phyloP scores from a whole-genome alignment of 1,139 yeast species.

The Yamadazyma sp. region DNA sequence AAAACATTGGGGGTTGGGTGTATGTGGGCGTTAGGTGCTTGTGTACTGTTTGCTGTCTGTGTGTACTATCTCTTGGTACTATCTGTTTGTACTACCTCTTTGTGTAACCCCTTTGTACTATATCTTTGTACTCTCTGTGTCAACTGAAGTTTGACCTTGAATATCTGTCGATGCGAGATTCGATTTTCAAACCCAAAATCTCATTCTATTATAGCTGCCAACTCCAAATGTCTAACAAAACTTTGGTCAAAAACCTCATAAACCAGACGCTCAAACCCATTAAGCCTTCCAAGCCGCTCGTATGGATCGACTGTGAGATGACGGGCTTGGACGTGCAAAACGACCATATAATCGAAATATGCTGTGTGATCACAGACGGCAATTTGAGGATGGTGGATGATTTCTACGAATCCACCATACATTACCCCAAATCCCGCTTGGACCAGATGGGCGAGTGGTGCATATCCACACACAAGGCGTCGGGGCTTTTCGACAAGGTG shows the following conservation, averaged over 20 bases:
- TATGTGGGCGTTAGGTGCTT: neutral
- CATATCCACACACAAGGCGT: constrained; percentile 67
- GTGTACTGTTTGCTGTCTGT: neutral
- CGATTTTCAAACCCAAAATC: neutral
- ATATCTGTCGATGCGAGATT: too few species aligned
- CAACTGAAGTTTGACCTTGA: too few species aligned
- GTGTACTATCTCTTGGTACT: too few species aligned
- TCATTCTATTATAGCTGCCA: neutral
- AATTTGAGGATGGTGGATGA: constrained; percentile 66
- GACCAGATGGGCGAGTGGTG: constrained; percentile 89
- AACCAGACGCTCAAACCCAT: constrained; percentile 4
- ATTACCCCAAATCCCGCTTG: constrained; percentile 62
- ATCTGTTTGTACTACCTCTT: too few species aligned
- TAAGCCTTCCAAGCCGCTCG: constrained; percentile 41
- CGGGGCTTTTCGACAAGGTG: constrained; percentile 78
- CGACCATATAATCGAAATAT: constrained; percentile 85
- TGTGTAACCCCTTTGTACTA: too few species aligned
- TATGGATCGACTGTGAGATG: constrained; percentile 89
- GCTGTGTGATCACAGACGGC: constrained; percentile 88
- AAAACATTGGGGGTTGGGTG: constrained; percentile 21
- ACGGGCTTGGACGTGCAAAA: constrained; percentile 79
- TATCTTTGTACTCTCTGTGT: too few species aligned
- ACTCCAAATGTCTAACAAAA: neutral
- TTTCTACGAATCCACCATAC: constrained; percentile 74
- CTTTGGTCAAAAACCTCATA: constrained; percentile 2